These are phyloP conservation scores for Mycena rosella DNA, from an alignment of 768 basidiomycete species.

Conservation along the genomic window DNA sequence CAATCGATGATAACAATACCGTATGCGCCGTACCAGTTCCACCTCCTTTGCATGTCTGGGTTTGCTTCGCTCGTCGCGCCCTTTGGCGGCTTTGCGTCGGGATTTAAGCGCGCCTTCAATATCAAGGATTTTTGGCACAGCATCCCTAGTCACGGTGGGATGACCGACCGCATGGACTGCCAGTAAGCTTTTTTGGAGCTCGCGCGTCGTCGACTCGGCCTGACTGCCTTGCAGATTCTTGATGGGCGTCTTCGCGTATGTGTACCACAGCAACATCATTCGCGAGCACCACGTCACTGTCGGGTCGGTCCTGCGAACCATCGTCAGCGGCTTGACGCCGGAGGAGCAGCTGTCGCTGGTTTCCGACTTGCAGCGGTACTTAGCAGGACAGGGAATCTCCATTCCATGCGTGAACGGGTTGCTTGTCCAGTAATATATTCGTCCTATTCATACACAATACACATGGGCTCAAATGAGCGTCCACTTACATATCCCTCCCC, in stretches of 20 bases:
- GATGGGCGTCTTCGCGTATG: conserved; percentile 98
- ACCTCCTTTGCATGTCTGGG: conserved; percentile 89
- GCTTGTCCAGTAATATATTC: conserved; percentile 24
- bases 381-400: conserved; percentile 78
- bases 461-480: conserved; percentile 15
- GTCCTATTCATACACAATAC: conserved; percentile 3
- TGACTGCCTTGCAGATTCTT: conserved; percentile 85
- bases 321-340: conserved; percentile 87
- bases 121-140: conserved; percentile 99
- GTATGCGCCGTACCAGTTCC: conserved; percentile 95
- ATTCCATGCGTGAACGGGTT: conserved; percentile 47
- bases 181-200: conserved; percentile 76
- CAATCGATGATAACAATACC: conserved; percentile 78
- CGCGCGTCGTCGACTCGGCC: conserved; percentile 1
- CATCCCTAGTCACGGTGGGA: conserved; percentile 98
- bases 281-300: conserved; percentile 90
- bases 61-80: conserved; percentile 98
- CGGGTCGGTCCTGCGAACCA: conserved; percentile 88
- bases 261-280: conserved; percentile 93
- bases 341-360: conserved; percentile 92
- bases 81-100: conserved; percentile 98
- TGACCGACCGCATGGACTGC: conserved; percentile 99
- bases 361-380: conserved; percentile 80
- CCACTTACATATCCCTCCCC: conserved; percentile 53
- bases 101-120: conserved; percentile 98